Conservation (phyloP, 2,329 filamentous ascomycete genomes). For the Pseudocercospora crystallina region DNA sequence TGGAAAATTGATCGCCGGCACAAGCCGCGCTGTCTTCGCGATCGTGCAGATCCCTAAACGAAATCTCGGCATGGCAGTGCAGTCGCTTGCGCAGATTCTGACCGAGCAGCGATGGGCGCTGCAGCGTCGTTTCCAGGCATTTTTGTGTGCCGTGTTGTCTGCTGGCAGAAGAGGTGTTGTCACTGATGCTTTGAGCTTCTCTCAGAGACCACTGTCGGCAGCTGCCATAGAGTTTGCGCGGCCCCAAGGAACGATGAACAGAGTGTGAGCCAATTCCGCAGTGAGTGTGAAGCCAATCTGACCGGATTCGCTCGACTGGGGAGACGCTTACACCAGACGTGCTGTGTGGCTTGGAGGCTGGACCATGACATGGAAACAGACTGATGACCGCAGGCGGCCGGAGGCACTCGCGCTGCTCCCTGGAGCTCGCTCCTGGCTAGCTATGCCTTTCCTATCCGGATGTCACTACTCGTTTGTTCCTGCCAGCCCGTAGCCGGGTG, state of each 20-base stretch:
- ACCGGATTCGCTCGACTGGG: constrained; percentile 17
- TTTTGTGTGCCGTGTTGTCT: not conserved
- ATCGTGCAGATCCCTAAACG: constrained; percentile 13
- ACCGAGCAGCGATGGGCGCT: constrained; percentile 11
- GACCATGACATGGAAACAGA: constrained; percentile 15
- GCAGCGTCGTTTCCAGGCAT: not conserved
- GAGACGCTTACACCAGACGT: constrained; percentile 14
- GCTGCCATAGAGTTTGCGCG: constrained; percentile 24
- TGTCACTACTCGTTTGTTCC: constrained; percentile 17
- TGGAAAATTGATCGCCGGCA: constrained; percentile 12
- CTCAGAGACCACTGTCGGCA: constrained; percentile 22
- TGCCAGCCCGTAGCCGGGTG: constrained; percentile 9
- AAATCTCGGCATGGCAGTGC: constrained; percentile 8
- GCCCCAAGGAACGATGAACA: constrained; percentile 19
- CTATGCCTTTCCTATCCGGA: constrained; percentile 12
- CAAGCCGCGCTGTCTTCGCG: constrained; percentile 12
- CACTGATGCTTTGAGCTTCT: constrained; percentile 1
- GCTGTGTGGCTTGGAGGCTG: constrained; percentile 22
- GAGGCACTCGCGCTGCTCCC: constrained; percentile 2
- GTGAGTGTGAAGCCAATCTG: constrained; percentile 26
- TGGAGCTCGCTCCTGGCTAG: constrained; percentile 11
- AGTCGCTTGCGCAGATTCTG: constrained; percentile 1
- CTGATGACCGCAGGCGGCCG: not conserved
- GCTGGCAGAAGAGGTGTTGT: not conserved
- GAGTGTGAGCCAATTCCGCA: constrained; percentile 17